Percentiles rank a stretch among this genome's conserved stretches.
phyloP scores from a whole-genome alignment of 2,329 filamentous ascomycete species.

The Fusarium xylarioides region DNA sequence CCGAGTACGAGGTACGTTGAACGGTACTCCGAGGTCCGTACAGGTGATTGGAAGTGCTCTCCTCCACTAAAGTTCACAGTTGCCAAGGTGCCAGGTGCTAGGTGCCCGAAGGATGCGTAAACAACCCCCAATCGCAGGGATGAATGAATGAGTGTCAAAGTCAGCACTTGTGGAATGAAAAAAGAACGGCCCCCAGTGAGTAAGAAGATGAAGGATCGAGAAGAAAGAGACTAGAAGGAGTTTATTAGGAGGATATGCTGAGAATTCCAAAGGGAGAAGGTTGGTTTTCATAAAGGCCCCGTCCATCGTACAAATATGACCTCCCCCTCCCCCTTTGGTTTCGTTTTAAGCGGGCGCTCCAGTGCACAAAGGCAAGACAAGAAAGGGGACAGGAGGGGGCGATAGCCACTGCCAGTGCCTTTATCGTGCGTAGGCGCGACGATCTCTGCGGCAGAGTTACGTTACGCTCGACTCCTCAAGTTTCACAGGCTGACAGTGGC shows the following conservation, averaged over 20 bases:
- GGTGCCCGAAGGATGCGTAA: constrained; percentile 12
- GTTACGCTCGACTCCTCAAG: constrained; percentile 29
- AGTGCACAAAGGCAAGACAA: constrained; percentile 14
- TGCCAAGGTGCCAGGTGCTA: constrained; percentile 9
- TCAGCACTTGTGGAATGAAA: constrained; percentile 12
- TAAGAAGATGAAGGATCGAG: neutral
- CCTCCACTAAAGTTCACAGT: constrained; percentile 8
- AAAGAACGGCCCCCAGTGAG: constrained; percentile 14
- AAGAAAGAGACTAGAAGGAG: neutral
- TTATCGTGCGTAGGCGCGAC: constrained; percentile 15
- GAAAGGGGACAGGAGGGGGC: constrained; percentile 12
- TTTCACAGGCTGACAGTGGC: constrained; percentile 32
- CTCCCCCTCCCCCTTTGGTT: neutral
- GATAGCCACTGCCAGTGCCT: constrained; percentile 2
- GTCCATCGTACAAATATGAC: constrained; percentile 15
- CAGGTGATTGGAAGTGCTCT: constrained; percentile 3
- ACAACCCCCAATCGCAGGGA: constrained; percentile 24
- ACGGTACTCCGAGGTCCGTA: neutral
- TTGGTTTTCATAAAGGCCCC: neutral
- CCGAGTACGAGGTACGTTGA: constrained; percentile 9
- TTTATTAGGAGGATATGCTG: neutral
- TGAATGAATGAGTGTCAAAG: neutral
- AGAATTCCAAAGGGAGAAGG: neutral
- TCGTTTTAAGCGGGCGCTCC: constrained; percentile 11
- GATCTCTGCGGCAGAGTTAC: constrained; percentile 37